Evolutionary conservation across 306 rosid species (phyloP).

Genomic region (Biancaea sappan): DNA sequence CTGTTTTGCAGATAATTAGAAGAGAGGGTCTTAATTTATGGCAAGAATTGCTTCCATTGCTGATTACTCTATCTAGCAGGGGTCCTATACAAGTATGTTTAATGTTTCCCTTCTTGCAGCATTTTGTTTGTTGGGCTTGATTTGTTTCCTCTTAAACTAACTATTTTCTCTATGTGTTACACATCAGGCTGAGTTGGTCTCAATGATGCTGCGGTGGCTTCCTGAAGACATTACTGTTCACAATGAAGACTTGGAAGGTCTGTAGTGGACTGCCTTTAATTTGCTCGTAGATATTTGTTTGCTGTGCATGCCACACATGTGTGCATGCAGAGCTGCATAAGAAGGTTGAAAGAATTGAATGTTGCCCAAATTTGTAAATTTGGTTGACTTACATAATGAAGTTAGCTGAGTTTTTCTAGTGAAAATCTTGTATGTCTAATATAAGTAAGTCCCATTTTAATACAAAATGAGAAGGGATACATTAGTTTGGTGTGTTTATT

Average conservation of each 20-base stretch:
- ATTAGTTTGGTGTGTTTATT: slow-evolving; percentile 30
- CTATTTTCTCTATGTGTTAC: slow-evolving; percentile 4
- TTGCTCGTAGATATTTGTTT: slow-evolving; percentile 14
- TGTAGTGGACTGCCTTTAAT: slow-evolving; percentile 25
- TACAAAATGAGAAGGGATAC: slow-evolving; percentile 12
- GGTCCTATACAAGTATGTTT: slow-evolving; percentile 87
- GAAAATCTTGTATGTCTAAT: slow-evolving; percentile 20
- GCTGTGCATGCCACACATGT: slow-evolving; percentile 8
- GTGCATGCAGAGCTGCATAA: neutral
- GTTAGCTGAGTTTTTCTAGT: slow-evolving; percentile 22
- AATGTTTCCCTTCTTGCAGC: slow-evolving; percentile 24
- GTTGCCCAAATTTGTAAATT: slow-evolving; percentile 15
- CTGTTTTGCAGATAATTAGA: slow-evolving; percentile 73
- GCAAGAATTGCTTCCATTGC: slow-evolving; percentile 75
- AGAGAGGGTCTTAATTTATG: slow-evolving; percentile 82
- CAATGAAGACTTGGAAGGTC: slow-evolving; percentile 98
- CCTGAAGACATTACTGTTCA: slow-evolving; percentile 98
- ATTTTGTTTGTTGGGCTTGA: neutral
- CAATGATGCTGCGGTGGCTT: slow-evolving; percentile 98
- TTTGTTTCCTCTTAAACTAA: slow-evolving; percentile 20
- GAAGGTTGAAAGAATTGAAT: slow-evolving; percentile 26
- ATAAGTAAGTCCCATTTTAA: neutral
- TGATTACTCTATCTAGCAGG: slow-evolving; percentile 74
- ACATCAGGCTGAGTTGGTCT: slow-evolving; percentile 90
- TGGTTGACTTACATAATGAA: slow-evolving; percentile 22